Conservation (phyloP, 1,284 basidiomycete genomes). For the Pseudozyma tsukubaensis region DNA sequence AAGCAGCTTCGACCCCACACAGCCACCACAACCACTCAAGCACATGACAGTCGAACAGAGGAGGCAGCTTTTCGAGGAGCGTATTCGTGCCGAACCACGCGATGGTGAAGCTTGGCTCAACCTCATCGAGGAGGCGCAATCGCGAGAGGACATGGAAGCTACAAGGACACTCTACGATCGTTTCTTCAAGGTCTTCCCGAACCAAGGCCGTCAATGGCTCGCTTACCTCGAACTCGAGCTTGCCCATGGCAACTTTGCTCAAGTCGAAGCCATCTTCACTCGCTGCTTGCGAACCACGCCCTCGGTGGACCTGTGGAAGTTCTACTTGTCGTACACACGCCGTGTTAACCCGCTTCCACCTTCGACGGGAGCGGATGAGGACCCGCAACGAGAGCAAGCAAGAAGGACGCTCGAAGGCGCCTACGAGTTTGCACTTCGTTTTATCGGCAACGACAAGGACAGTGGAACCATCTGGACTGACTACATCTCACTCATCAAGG, state of each 20-base stretch:
- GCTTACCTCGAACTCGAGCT: conserved; percentile 82
- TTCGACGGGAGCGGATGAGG: conserved; percentile 66
- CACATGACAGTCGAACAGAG: conserved; percentile 43
- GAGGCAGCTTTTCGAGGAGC: conserved; percentile 46
- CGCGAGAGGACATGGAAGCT: conserved; percentile 76
- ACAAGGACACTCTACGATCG: conserved; percentile 80
- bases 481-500: conserved; percentile 84
- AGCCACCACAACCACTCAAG: conserved; percentile 31
- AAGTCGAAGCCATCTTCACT: conserved; percentile 75
- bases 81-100: conserved; percentile 73
- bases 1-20: conserved; percentile 6
- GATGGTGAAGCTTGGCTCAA: conserved; percentile 78
- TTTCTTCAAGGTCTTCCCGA: conserved; percentile 80
- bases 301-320: conserved; percentile 86
- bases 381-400: conserved; percentile 73
- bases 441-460: conserved; percentile 80
- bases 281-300: conserved; percentile 83
- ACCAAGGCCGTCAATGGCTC: conserved; percentile 72
- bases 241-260: conserved; percentile 75
- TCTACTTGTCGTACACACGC: conserved; percentile 70
- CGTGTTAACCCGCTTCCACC: conserved; percentile 66
- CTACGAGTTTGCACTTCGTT: conserved; percentile 91
- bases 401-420: conserved; percentile 83
- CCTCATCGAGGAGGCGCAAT: conserved; percentile 77
- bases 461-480: conserved; percentile 75